A percentile compares a stretch with the other conserved stretches of the same genome.
These are phyloP conservation scores for Penicillium silybi DNA, from an alignment of 495 filamentous ascomycete genomes.

Conservation along the genomic window DNA sequence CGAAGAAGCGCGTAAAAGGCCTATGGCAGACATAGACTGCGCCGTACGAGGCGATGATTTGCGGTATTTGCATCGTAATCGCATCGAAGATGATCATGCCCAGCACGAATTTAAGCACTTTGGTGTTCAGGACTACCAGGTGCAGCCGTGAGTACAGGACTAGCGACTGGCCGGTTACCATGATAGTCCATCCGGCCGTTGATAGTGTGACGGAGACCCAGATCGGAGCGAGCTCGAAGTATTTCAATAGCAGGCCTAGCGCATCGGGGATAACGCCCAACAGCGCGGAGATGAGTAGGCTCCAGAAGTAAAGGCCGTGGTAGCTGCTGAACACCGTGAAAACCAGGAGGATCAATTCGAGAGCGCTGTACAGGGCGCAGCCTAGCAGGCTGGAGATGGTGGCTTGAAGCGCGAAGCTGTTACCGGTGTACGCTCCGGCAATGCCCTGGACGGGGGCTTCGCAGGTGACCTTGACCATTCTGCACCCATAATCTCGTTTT, in stretches of 20 bases:
- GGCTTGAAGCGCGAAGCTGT: constrained; percentile 21
- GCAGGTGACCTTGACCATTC: constrained; percentile 10
- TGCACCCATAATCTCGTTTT: background rate
- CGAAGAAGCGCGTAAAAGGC: constrained; percentile 31
- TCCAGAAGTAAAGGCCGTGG: constrained; percentile 16
- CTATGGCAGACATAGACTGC: constrained; percentile 12
- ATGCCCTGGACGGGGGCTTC: constrained; percentile 19
- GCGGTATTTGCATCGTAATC: constrained; percentile 42
- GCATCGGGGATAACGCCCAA: constrained; percentile 48
- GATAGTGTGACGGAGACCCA: constrained; percentile 31
- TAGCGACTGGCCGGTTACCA: constrained; percentile 56
- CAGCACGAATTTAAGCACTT: constrained; percentile 37
- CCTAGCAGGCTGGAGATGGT: constrained; percentile 13
- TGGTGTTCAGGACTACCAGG: constrained; percentile 40
- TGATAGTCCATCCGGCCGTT: constrained; percentile 48
- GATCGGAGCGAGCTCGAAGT: constrained; percentile 35
- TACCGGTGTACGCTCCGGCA: constrained; percentile 19
- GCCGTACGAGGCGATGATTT: constrained; percentile 44
- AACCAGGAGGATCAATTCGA: constrained; percentile 40
- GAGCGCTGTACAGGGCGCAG: constrained; percentile 11
- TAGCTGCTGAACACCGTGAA: constrained; percentile 39
- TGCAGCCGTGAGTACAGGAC: constrained; percentile 59
- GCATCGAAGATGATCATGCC: constrained; percentile 51
- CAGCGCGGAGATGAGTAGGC: constrained; percentile 30
- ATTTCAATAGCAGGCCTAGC: constrained; percentile 51